Conservation (phyloP, 352 stramenopile species). For the Phytophthora tentaculata region DNA sequence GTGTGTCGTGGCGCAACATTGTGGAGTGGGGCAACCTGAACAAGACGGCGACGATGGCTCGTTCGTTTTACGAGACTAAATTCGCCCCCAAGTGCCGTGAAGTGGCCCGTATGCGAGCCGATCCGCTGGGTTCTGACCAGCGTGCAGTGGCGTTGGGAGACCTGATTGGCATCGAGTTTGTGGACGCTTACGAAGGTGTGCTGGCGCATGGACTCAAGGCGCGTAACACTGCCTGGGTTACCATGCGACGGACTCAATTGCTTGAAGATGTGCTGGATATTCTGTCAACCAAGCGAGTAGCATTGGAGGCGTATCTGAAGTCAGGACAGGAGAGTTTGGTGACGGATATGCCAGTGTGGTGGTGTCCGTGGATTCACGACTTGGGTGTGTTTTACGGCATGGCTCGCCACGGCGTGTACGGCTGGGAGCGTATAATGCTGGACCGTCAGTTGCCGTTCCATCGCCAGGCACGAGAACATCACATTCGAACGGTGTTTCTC, state of each 20-base stretch:
- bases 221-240: constrained; percentile 84
- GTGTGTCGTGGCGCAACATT: constrained; percentile 84
- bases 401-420: constrained; percentile 75
- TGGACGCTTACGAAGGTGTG: constrained; percentile 85
- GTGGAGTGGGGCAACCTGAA: constrained; percentile 85
- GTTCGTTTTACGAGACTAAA: constrained; percentile 74
- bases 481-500: constrained; percentile 78
- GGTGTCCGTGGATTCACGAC: constrained; percentile 90
- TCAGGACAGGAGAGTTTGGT: constrained; percentile 70
- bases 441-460: constrained; percentile 82
- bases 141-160: constrained; percentile 73
- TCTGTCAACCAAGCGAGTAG: constrained; percentile 43
- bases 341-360: constrained; percentile 86
- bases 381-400: constrained; percentile 81
- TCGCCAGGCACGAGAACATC: constrained; percentile 62
- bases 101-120: constrained; percentile 80
- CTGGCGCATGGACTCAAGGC: constrained; percentile 86
- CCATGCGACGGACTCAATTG: constrained; percentile 78
- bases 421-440: constrained; percentile 72
- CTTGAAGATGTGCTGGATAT: constrained; percentile 75
- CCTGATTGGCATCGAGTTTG: constrained; percentile 87
- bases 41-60: constrained; percentile 71
- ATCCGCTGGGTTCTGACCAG: constrained; percentile 80
- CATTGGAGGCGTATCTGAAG: constrained; percentile 58
- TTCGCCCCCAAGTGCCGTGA: constrained; percentile 80